Base-by-base conservation (phyloP, 768 basidiomycete species). In the Russula olivacea region DNA sequence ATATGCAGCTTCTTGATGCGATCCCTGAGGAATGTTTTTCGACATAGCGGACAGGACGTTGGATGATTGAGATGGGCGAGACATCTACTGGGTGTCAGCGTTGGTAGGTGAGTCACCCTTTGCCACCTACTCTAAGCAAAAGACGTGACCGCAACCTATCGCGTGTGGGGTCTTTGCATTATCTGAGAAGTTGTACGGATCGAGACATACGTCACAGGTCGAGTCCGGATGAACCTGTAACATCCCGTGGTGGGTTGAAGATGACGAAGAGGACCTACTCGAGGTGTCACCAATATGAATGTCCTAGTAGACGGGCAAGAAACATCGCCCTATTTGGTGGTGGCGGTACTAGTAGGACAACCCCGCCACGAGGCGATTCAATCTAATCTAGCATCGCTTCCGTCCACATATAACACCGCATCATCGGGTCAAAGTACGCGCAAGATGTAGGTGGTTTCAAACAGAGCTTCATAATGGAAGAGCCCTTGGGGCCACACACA, bases 131-230 rank as follows among this genome's bases (percentile, higher is more conserved):
- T 75, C 72, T 70, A 77, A 77, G 71, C 88, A 90, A 76, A 90
- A 89, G 41, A 88, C 80, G 73, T 90, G 87, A 43, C 89, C 89
- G 69, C 89, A 91, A 34, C 84, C 80, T 65, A 91, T 89, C 14
- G 83, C 85, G 72, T 87, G 82, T 6, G 88, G 88, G 52, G 81
- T 76, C 69, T 79, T 79, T 47, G 76, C 73, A 43, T 77, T 72
- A 28, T 76, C 77, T 45, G 80, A 76, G 75, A 81, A 83, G 48
- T 79, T 73, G 71, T 88, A 88, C 30, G 76, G 74, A 59, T 87
- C 85, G 63, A 88, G 76, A 72, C 89, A 91, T 68, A 91, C 83
- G 72, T 91, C 89, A 76, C 89, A 91, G 64, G 78, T 80, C 69
- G 87, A 89, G 40, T 84, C 79, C 5, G 86, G 79, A 73, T 89